These are phyloP conservation scores for Austroboletus niveus DNA, from an alignment of 1,284 basidiomycete species.

Conservation along the genomic window DNA sequence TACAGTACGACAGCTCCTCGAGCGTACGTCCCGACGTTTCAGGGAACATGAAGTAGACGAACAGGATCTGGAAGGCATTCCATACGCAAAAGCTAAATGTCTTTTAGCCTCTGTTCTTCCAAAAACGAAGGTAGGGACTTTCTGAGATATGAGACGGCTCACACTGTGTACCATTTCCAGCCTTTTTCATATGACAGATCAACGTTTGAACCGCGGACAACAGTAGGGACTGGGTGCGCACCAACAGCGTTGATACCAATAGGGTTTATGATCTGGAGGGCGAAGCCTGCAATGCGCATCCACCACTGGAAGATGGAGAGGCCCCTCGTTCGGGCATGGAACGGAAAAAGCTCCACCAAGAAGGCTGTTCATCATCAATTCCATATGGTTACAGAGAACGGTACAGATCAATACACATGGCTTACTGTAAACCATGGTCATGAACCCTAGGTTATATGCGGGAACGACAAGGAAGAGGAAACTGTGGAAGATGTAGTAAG, in stretches of 20 bases:
- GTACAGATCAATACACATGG: not conserved
- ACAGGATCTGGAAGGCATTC: too few species aligned
- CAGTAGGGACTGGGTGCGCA: not conserved
- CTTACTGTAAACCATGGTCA: not conserved
- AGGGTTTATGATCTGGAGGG: conserved; percentile 7
- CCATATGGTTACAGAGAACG: not conserved
- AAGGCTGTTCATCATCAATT: not conserved
- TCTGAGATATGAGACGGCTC: not conserved
- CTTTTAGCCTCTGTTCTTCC: not conserved
- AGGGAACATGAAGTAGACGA: too few species aligned
- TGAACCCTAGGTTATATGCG: not conserved
- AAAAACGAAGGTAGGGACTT: not conserved
- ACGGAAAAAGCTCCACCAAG: conserved; percentile 15
- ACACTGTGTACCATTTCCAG: conserved; percentile 10
- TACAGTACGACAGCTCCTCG: conserved; percentile 61
- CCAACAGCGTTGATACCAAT: conserved; percentile 9
- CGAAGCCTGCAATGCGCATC: not conserved
- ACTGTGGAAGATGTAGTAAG: conserved; percentile 1
- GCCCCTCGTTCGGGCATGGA: conserved; percentile 8
- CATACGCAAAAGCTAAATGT: conserved; percentile 38
- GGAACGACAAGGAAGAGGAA: conserved; percentile 1
- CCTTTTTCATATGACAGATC: not conserved
- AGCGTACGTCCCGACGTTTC: conserved; percentile 41
- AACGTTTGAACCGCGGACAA: not conserved
- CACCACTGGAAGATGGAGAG: conserved; percentile 12